These are phyloP conservation scores for Metschnikowia drakensbergensis DNA, from an alignment of 805 yeast species.

Conservation along the genomic window DNA sequence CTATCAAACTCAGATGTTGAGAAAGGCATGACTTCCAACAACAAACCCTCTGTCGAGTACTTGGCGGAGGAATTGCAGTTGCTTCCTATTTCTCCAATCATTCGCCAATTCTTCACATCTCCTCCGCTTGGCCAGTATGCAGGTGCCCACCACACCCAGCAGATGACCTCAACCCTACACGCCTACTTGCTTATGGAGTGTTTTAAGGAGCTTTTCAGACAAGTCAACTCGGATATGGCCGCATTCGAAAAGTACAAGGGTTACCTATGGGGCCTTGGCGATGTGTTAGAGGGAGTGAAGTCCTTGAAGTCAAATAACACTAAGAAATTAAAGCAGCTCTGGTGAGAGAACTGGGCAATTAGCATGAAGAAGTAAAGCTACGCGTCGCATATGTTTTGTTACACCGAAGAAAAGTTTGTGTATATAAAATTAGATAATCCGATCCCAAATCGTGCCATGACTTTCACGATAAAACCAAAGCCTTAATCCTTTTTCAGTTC, in stretches of 20 bases:
- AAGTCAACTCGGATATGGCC: constrained; percentile 20
- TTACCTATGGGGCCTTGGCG: constrained; percentile 49
- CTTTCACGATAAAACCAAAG: constrained; percentile 1
- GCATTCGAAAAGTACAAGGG: constrained; percentile 42
- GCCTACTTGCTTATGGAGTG: constrained; percentile 61
- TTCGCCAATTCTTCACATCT: constrained; percentile 37
- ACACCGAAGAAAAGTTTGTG: constrained; percentile 1
- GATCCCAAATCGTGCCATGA: constrained; percentile 4
- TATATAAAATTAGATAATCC: constrained; percentile 5
- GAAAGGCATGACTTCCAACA: constrained; percentile 13
- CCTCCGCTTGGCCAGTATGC: constrained; percentile 16
- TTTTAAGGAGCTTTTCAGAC: constrained; percentile 52
- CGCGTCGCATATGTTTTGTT: background rate
- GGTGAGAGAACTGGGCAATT: background rate
- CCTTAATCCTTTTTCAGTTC: background rate
- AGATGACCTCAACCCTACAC: constrained; percentile 53
- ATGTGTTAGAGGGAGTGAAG: constrained; percentile 12
- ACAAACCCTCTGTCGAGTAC: constrained; percentile 52
- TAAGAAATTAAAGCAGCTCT: background rate
- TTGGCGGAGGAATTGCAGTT: constrained; percentile 65
- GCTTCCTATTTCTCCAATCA: constrained; percentile 54
- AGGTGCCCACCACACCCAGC: constrained; percentile 25
- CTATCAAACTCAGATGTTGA: constrained; percentile 6
- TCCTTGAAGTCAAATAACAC: background rate
- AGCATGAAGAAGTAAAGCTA: background rate